Conservation (phyloP, 805 yeast species). For the Sporopachydermia lactativora region DNA sequence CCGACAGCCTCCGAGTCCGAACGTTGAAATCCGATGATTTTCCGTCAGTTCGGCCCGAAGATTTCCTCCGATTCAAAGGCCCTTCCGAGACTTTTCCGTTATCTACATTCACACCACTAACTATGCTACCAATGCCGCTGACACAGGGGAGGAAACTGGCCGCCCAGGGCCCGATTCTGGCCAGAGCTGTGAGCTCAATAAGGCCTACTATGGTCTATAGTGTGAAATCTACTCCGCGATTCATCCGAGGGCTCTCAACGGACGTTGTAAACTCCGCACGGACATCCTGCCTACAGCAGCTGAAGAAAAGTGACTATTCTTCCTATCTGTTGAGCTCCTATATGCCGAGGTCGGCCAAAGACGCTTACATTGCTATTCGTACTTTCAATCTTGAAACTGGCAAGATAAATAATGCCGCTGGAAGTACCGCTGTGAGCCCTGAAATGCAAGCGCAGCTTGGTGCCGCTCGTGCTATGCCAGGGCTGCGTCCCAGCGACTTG, state of each 20-base stretch:
- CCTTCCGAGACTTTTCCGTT: no score
- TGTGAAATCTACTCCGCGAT: no score
- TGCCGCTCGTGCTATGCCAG: constrained; percentile 8
- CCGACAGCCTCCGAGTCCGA: no score
- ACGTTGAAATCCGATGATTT: no score
- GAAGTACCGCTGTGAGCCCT: constrained; percentile 3
- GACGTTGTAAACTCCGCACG: constrained; percentile 17
- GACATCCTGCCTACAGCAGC: constrained; percentile 29
- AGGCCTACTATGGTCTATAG: no score
- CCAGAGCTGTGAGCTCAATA: no score
- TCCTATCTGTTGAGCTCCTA: constrained; percentile 54
- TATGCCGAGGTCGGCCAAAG: constrained; percentile 49
- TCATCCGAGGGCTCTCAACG: not conserved
- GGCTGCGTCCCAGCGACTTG: constrained; percentile 20
- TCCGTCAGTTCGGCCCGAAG: no score
- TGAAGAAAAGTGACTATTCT: constrained; percentile 42
- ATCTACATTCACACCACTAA: no score
- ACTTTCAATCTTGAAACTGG: constrained; percentile 55
- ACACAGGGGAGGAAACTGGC: no score
- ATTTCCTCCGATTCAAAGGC: no score
- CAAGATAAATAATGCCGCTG: constrained; percentile 27
- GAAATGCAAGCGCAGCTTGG: not conserved
- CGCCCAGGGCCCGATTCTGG: no score
- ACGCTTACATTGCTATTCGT: constrained; percentile 47
- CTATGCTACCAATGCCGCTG: no score